Base-by-base conservation (phyloP, 129 eudicot species). In the Pulicaria dysenterica region DNA sequence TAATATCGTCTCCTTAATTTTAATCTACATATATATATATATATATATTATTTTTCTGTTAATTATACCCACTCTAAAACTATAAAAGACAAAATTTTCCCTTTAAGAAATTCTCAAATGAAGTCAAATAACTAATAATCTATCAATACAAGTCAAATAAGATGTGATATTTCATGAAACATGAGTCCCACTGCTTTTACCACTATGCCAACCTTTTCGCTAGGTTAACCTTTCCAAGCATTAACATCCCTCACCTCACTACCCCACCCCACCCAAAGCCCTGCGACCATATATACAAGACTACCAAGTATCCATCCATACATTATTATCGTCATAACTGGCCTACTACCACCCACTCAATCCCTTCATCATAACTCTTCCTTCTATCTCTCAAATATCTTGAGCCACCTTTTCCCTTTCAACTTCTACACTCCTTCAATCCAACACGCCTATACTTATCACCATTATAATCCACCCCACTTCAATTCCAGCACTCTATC, bases 261-360 rank as follows among this genome's bases (percentile, higher is more conserved):
- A 5, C 59, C 37, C 59, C 8, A 6, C 49, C n/a, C 12, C 31
- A 3, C 48, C 47, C 40, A 4, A 5, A 3, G 14, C 67, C 48
- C 47, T 12, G 6, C 24, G 48, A 0, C 48, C 64, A 16, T 2
- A 9, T 15, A 24, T 6, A 24, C 43, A n/a, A 37, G 10, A 51
- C 8, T 39, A 69, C 61, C 61, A 69, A 51, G 48, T 69, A 47
- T 53, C 61, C 43, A 50, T 69, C 44, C 31, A 24, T 24, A 24
- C 31, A 24, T 24, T 24, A 24, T 24, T 24, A 51, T 16, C 50
- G 73, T 51, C 14, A 50, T 61, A 69, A 38, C 61, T 68, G 41
- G 63, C 31, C 40, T 40, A 73, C 74, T 77, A 64, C 82, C 76
- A 74, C 85, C 92, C 89, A 83, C 92, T 84, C 89, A 78, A 84